Evolutionary conservation across 208 protist species (phyloP), one percentile per base, ranked within the genome.

Genomic region (Leishmania lainsoni): DNA sequence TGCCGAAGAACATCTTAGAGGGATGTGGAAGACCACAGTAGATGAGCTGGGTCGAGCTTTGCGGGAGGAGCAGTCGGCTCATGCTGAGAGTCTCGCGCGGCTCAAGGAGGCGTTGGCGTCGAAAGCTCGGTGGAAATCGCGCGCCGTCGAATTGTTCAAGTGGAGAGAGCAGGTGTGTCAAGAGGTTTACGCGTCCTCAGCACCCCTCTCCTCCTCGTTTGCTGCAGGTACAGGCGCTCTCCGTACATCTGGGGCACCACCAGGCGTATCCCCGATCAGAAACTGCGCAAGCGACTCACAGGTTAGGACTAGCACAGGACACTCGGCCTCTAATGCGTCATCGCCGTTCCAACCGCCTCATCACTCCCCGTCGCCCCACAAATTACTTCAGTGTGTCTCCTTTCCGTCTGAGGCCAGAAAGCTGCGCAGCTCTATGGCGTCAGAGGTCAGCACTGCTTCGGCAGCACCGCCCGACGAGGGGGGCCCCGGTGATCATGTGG

Each of bases 11-110:
- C n/a, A 1, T 39, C 12, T 49, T 26, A n/a, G 42, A 12, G 78
- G 49, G 3, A 65, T 56, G 54, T 63, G 10, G 70, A 69, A 59
- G 39, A 48, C 75, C 17, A 75, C 71, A 3, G 45, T 85, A 20
- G 76, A 74, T 1, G 82, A 79, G 48, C 54, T 81, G 56, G 78
- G 32, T 32, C 42, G 45, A 3, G 82, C 73, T 16, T 56, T 86
- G 52, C 73, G 63, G 35, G 61, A 32, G 35, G 83, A 86, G 42
- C 76, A 74, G 58, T 63, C 78, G 12, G 65, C 78, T 10, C 70
- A 82, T 61, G 66, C 78, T 16, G 68, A 35, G 26, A 76, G 74
- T 32, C 74, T 75, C 14, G 49, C n/a, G 45, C 39, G 72, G 74
- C 29, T 79, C 51, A n/a, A 76, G 29, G 68, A 58, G 73, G 73